Evolutionary conservation across 2,329 filamentous ascomycete species (phyloP), one percentile per base, ranked within the genome.

Genomic region (Trichoderma aggressivum): DNA sequence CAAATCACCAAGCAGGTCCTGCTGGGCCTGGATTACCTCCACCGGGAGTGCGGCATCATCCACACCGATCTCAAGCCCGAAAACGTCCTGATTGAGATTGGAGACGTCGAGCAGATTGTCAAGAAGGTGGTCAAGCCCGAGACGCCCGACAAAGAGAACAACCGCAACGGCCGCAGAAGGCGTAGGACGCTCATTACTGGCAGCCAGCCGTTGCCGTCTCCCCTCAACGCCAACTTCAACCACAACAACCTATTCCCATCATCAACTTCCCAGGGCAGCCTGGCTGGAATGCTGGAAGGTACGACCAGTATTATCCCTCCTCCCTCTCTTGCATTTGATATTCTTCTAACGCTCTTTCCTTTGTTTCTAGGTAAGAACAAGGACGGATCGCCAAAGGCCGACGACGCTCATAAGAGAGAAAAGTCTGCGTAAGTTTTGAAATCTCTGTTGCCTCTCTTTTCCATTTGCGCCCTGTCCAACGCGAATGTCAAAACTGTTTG

Each of bases 1-100:
- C 96, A 98, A 81, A 99, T 99, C 82, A 97, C 96, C 34, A 98
- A 98, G 82, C 96, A 99, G 83, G 96, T 98, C 11, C 87, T 99
- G 61, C 89, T 99, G 32, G 96, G 96, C 53, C 86, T 99, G 74
- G 96, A 99, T 82, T 98, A 98, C 80, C 88, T 99, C 50, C 96
- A 99, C 81, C 91, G 96, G 77, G 95, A 99, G 83, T 99, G 96
- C 82, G 96, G 96, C 79, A 98, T 99, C 83, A 98, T 99, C 78
- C 96, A 99, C 82, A 98, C 96, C 72, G 95, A 98, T 80, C 84
- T 98, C 76, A 98, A 99, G 82, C 96, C 96, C 61, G 96, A 99
- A 81, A 99, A 99, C 79, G 96, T 99, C 36, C 86, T 99, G 75
- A 98, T 99, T 80, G 96, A 99, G 83, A 98, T 99, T 78, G 96